Evolutionary conservation across 2,329 filamentous ascomycete species (phyloP), one percentile per base, ranked within the genome.

Genomic region (Chalara sp.): DNA sequence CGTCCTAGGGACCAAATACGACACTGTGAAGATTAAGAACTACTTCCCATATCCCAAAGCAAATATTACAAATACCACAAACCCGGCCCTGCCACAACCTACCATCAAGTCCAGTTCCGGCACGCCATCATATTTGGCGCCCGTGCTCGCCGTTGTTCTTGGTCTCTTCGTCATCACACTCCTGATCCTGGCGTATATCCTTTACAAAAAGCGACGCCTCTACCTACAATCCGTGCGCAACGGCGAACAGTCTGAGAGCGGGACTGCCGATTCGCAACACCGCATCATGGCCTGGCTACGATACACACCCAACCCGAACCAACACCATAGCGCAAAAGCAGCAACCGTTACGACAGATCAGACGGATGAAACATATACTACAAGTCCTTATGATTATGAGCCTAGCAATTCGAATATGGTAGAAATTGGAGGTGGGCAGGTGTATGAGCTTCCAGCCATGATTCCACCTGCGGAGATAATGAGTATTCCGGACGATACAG

Each of bases 61-160:
- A 60, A 45, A 46, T 55, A 61, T 44, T 44, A 37, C 53, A 33
- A 46, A 55, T 47, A 46, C 47, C 12, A 55, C 49, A 6, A 47
- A 48, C 21, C 53, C 54, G 1, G 53, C 48, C 5, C 37, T 57
- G 2, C 47, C 52, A 11, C 51, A 53, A n/a, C 28, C 50, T 4
- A n/a, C 56, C 2, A 48, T 53, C 11, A 6, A 31, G 1, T 51
- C 53, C 29, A 46, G 50, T 10, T 53, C 56, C 2, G 53, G 58
- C 6, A 72, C 79, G 4, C 79, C 81, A 0, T 66, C 66, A 5
- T 86, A 79, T 72, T 73, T 84, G 1, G 76, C 75, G 0, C 81
- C 83, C 0, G 76, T 86, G 2, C 66, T 86, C 0, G 81, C 81
- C 12, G 79, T 83, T 4, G 74, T 84, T 5, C 70, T 83, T 2